These are phyloP conservation scores for Mallotus japonicus DNA, from an alignment of 441 rosid species.

Conservation along the genomic window DNA sequence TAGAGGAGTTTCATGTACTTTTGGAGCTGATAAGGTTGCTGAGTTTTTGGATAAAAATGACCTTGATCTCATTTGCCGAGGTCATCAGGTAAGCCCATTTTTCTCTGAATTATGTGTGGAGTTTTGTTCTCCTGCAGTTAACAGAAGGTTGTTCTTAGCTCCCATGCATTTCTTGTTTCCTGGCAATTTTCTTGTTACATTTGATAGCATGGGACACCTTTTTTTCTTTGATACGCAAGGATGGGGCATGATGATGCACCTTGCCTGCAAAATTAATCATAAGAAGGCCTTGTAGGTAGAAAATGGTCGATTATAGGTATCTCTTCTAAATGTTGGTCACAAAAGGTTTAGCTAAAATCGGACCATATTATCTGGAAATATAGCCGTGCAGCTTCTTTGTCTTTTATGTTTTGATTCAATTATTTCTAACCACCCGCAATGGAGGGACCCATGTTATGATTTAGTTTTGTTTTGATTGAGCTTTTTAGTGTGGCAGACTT, in stretches of 20 bases:
- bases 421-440: background rate
- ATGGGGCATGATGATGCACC: background rate
- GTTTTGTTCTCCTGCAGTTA: background rate
- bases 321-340: background rate
- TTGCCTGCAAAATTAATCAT: background rate
- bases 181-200: background rate
- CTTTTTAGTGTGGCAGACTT: background rate
- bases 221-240: background rate
- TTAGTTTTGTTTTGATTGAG: background rate
- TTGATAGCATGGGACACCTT: background rate
- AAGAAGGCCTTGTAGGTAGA: background rate
- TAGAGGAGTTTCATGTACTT: conserved; percentile 92
- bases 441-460: background rate
- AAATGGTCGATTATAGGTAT: background rate
- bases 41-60: conserved; percentile 91
- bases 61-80: conserved; percentile 94
- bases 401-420: background rate
- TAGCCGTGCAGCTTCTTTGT: background rate
- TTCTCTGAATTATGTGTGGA: background rate
- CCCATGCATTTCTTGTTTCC: background rate
- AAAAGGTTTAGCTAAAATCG: background rate
- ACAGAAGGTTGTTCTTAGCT: background rate
- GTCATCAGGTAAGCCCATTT: conserved; percentile 78
- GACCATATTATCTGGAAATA: background rate
- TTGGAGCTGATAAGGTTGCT: conserved; percentile 75